Conservation (phyloP, 768 basidiomycete genomes). For the Mycena vitilis region DNA sequence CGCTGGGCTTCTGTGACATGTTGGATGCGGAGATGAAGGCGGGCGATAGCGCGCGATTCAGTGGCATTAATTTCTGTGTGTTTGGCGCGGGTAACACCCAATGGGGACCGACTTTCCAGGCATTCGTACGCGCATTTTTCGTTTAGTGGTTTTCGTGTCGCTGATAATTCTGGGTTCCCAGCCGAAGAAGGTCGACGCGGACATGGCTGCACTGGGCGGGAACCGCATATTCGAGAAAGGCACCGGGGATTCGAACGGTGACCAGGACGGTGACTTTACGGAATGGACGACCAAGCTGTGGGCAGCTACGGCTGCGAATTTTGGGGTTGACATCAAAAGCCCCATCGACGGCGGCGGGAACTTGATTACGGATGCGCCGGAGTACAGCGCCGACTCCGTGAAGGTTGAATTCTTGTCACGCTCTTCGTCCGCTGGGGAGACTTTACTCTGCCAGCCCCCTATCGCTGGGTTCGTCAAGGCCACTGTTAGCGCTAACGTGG, state of each 20-base stretch:
- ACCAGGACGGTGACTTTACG: slow-evolving; percentile 33
- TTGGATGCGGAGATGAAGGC: slow-evolving; percentile 30
- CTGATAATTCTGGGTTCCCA: background rate
- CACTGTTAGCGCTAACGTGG: slow-evolving; percentile 18
- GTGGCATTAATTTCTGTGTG: slow-evolving; percentile 31
- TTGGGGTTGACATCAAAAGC: slow-evolving; percentile 27
- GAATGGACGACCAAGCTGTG: slow-evolving; percentile 28
- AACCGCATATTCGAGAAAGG: slow-evolving; percentile 35
- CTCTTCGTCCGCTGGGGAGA: background rate
- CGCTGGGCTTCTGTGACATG: slow-evolving; percentile 26
- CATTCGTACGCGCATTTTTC: slow-evolving; percentile 25
- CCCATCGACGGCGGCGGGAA: background rate
- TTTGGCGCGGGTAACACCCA: slow-evolving; percentile 35
- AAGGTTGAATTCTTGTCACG: slow-evolving; percentile 23
- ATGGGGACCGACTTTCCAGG: slow-evolving; percentile 33
- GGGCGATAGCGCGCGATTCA: slow-evolving; percentile 18
- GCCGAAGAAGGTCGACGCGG: slow-evolving; percentile 34
- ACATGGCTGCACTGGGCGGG: slow-evolving; percentile 30
- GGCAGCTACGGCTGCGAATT: slow-evolving; percentile 32
- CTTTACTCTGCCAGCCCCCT: slow-evolving; percentile 18
- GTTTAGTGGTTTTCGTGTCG: background rate
- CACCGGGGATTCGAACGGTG: slow-evolving; percentile 29
- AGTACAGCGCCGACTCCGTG: slow-evolving; percentile 13
- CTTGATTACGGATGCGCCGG: slow-evolving; percentile 15
- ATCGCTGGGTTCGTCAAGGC: slow-evolving; percentile 21